Conservation (phyloP, 805 yeast genomes). For the Tetrapisispora pingtungensis region DNA sequence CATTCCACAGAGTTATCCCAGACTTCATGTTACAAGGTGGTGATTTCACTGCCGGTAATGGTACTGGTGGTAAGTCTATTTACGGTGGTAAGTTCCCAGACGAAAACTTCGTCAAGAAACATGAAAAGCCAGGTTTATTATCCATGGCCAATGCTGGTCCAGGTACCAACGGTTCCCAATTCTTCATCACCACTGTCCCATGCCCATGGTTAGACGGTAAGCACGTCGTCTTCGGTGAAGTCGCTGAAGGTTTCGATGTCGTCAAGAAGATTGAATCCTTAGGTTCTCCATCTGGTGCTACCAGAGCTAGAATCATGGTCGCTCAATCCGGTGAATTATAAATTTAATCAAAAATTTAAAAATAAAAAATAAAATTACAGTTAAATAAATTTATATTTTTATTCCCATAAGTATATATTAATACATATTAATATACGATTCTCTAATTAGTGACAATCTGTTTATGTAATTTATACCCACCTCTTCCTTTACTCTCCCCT, state of each 20-base stretch:
- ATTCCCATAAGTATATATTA: no score
- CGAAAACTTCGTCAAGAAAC: conserved; percentile 66
- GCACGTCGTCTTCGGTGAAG: conserved; percentile 94
- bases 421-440: no score
- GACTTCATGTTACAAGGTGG: conserved; percentile 98
- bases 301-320: conserved; percentile 56
- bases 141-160: conserved; percentile 99
- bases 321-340: conserved; percentile 42
- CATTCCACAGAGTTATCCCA: conserved; percentile 96
- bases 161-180: conserved; percentile 96
- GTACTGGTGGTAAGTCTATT: conserved; percentile 94
- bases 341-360: background rate
- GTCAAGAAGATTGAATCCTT: conserved; percentile 74
- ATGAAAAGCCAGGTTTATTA: conserved; percentile 70
- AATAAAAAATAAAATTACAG: no score
- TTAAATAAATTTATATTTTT: no score
- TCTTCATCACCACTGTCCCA: conserved; percentile 86
- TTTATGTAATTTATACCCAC: no score
- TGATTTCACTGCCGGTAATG: conserved; percentile 87
- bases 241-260: conserved; percentile 71
- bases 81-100: conserved; percentile 69
- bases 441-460: no score
- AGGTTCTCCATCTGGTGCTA: conserved; percentile 68
- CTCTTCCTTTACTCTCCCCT: no score
- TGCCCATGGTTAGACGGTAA: conserved; percentile 87